Conservation (phyloP, 116 monocot genomes). For the Iris pallida region DNA sequence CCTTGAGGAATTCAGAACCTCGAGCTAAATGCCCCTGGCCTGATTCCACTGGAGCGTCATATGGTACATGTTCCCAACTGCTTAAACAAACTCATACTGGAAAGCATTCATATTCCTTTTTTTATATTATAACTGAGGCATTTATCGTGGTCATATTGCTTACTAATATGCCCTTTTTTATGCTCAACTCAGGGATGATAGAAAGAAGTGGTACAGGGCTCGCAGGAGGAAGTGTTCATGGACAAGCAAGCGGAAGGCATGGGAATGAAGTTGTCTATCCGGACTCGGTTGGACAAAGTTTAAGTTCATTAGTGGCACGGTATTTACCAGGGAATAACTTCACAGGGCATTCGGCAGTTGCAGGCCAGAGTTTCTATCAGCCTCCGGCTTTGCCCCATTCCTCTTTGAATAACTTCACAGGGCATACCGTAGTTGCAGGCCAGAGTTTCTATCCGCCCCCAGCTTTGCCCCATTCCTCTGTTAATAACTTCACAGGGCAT, state of each 20-base stretch:
- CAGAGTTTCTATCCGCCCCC: background rate
- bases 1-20: background rate
- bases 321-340: background rate
- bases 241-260: background rate
- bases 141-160: background rate
- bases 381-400: no score
- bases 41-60: conserved; percentile 7
- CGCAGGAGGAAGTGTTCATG: background rate
- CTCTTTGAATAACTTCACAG: background rate
- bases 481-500: background rate
- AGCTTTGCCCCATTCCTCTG: background rate
- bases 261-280: background rate
- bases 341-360: background rate
- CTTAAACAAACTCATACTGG: conserved; percentile 4
- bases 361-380: background rate
- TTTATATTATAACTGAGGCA: background rate
- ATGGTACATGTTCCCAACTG: background rate
- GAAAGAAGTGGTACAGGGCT: background rate
- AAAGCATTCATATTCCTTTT: background rate
- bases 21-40: background rate
- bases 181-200: background rate
- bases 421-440: background rate
- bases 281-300: background rate
- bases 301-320: background rate
- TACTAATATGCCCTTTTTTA: no score